phyloP scores from a whole-genome alignment of 1,284 basidiomycete species.

The Ganoderma lucidum region DNA sequence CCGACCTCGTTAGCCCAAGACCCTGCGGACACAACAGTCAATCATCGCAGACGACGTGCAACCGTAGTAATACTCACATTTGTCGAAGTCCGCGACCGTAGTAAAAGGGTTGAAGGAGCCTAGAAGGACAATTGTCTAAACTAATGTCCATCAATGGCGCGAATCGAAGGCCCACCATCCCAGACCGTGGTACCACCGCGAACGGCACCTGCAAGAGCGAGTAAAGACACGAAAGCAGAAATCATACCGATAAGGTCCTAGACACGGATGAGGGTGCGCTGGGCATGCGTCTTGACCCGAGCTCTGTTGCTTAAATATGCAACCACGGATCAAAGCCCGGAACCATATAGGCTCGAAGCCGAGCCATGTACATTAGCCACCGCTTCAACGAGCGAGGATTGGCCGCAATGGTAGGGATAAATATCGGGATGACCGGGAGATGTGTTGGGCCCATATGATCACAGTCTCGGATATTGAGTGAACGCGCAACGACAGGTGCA shows the following conservation, averaged over 20 bases:
- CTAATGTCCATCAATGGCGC: neutral
- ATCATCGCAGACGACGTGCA: slow-evolving; percentile 11
- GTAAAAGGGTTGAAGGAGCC: slow-evolving; percentile 56
- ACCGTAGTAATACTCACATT: slow-evolving; percentile 47
- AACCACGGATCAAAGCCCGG: slow-evolving; percentile 8
- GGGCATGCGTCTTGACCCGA: neutral
- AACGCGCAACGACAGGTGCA: slow-evolving; percentile 5
- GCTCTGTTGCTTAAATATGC: slow-evolving; percentile 23
- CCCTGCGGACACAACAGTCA: slow-evolving; percentile 46
- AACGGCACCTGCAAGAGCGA: slow-evolving; percentile 42
- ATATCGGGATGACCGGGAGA: slow-evolving; percentile 32
- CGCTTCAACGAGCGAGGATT: slow-evolving; percentile 29
- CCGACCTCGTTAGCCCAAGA: slow-evolving; percentile 65
- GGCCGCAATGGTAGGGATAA: slow-evolving; percentile 36
- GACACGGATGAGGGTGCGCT: neutral
- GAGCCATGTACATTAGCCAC: neutral
- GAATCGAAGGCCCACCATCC: slow-evolving; percentile 44
- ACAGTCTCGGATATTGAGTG: slow-evolving; percentile 8
- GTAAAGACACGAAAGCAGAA: slow-evolving; percentile 32
- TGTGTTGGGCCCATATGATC: slow-evolving; percentile 31
- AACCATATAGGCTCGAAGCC: neutral
- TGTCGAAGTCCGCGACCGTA: slow-evolving; percentile 58
- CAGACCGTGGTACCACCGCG: slow-evolving; percentile 59
- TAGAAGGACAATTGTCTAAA: neutral
- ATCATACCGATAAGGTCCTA: slow-evolving; percentile 30